Evolutionary conservation across 805 yeast genomes (phyloP), one percentile per base, ranked within the genome.

Genomic region (Ogataea glucozyma): DNA sequence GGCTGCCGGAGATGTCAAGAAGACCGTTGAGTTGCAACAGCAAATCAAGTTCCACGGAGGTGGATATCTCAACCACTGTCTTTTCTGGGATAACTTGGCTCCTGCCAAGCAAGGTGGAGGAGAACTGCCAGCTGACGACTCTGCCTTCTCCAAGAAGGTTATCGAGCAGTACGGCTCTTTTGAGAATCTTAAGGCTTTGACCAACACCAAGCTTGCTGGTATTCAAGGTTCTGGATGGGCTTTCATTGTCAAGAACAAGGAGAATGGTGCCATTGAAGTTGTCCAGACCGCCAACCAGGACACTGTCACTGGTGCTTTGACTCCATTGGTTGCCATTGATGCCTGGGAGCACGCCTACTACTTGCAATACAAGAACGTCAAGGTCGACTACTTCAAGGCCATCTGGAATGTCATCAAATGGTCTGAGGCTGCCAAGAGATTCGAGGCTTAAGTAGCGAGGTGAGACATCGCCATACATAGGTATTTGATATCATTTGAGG

Each of bases 321-420:
- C 77, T 35, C 95, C 96, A 33, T 69, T 89, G 58, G 76, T 89
- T 43, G 96, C 96, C 41, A 85, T 88, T 62, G 97, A 88, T 58
- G 95, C 96, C 47, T 88, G 97, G 97, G 97, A 88, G 70, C 97
- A 88, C 62, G 96, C 97, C 42, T 88, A 88, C 76, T 88, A 88
- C 76, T 75, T 89, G 68, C 96, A 88, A 69, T 88, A 88, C 75
- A 83, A 86, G 72, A 88, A 88, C 72, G 89, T 83, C 63, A 88
- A 89, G 76, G 95, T 67, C 33, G 96, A 88, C 62, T 88, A 89
- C 73, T 88, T 89, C 79, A 82, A 85, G 69, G 91, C 95, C 49
- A 85, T 88, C 69, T 88, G 97, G 97, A 84, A 85, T 60, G 96
- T 88, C 32, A 78, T 89, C 68, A 88, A 88, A 79, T 88, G 97